Base-by-base conservation (phyloP, 139 green algal species). In the Chlorella sp. region DNA sequence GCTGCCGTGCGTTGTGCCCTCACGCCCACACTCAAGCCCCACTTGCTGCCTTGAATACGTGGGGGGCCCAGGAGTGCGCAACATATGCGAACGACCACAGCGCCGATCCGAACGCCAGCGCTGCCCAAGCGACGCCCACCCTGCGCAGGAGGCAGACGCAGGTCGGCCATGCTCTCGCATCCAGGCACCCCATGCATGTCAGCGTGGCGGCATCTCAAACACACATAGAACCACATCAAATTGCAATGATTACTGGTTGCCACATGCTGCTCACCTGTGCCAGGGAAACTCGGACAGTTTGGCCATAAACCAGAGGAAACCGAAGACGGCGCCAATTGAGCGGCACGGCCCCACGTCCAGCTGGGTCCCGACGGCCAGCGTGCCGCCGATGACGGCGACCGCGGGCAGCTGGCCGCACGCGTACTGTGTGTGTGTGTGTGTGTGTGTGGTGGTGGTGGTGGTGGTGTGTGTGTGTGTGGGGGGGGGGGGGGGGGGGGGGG, bases 341-440 rank as follows among this genome's bases (percentile, higher is more conserved):
- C 67, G 33, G 51, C 67, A 74, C 25, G 27, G 67, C 50, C 64
- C 67, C 51, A 74, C 51, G n/a, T 74, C 67, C 25, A 74, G 51
- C 8, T 53, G 8, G 1, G 50, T 27, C n/a, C 67, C 67, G 51
- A 35, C 50, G 23, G 67, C 51, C 36, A 74, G 50, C 5, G 67
- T 74, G 67, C 36, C 27, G 2, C 50, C 67, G 40, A 74, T 65
- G 19, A 64, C 50, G 2, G 67, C 35, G 50, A 74, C 35, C 5
- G 33, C 17, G 21, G 67, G 67, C 50, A 74, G 29, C 67, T 74
- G 66, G 66, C 36, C 29, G 23, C 31, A 3, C 9, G 48, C 31
- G 31, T 33, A 73, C 66, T 73, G n/a, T n/a, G n/a, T n/a, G n/a
- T n/a, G n/a, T n/a, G n/a, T n/a, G n/a, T n/a, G n/a, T n/a, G n/a